Evolutionary conservation across 805 yeast species (phyloP), one percentile per base, ranked within the genome.

Genomic region (Cyberlindnera amylophila): DNA sequence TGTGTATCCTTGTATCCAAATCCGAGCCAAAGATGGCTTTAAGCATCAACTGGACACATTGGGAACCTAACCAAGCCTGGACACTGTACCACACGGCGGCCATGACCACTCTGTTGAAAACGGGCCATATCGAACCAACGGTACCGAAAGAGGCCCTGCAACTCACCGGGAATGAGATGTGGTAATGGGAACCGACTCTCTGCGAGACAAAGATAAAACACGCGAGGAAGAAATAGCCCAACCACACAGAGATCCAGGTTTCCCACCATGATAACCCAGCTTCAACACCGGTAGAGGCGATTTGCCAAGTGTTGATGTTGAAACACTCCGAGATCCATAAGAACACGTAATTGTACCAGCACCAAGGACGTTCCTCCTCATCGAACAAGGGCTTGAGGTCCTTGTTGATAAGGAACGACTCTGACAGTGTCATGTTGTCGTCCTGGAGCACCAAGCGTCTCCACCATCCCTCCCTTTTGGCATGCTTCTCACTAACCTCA

Each of bases 291-390:
- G 95, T 84, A 8, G 91, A 81, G 2, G 95, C 96, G 53, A 88
- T 86, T 68, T 85, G 89, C 88, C 91, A 87, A 6, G 96, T 86
- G 61, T 86, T 87, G 58, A 88, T 79, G 64, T 88, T 88, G 67
- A 88, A 86, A 26, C 95, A 81, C 60, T 88, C 96, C 0, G 96
- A 88, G 44, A 88, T 63, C 96, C 96, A 88, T 54, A 86, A 84
- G 50, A 76, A 79, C 12, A 84, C 80, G 59, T 67, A 88, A 61
- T 87, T 86, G 62, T 70, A 80, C 95, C 95, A 86, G 23, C 76
- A 66, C 96, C 96, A 88, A n/a, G 75, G 74, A 55, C 96, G 71
- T 55, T 95, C 77, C 4, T 66, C 75, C 13, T 64, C 71, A 57
- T 86, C 91, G 13, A 54, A 36, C 4, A 87, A 88, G 0, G 96